Percentiles rank a stretch among this genome's conserved stretches.
phyloP scores from a whole-genome alignment of 2,329 filamentous ascomycete genomes.

The Berkeleyomyces rouxiae region DNA sequence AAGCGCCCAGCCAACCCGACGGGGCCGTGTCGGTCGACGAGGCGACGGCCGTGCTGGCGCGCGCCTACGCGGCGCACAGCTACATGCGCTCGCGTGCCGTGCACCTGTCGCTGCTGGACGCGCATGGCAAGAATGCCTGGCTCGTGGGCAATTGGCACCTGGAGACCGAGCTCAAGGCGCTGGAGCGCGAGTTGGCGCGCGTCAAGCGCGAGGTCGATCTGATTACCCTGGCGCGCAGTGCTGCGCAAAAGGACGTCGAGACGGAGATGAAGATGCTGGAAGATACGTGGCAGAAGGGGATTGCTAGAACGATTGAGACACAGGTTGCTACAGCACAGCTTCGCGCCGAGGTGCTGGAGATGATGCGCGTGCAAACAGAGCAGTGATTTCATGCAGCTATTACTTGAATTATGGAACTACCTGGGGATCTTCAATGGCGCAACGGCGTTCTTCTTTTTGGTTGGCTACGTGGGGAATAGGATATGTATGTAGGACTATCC shows the following conservation, averaged over 20 bases:
- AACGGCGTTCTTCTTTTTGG: neutral
- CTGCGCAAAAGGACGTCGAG: slow-evolving; percentile 51
- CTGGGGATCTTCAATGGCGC: neutral
- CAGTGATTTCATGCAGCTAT: neutral
- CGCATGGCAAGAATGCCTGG: slow-evolving; percentile 81
- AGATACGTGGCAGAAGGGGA: slow-evolving; percentile 60
- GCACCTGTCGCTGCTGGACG: slow-evolving; percentile 57
- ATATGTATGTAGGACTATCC: neutral
- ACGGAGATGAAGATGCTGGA: slow-evolving; percentile 61
- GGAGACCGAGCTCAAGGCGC: slow-evolving; percentile 49
- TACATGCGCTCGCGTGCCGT: slow-evolving; percentile 35
- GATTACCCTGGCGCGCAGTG: slow-evolving; percentile 52
- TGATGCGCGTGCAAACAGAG: slow-evolving; percentile 27
- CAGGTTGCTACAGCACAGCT: slow-evolving; percentile 69
- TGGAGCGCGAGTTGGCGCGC: slow-evolving; percentile 61
- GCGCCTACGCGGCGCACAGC: slow-evolving; percentile 31
- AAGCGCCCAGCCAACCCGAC: slow-evolving; percentile 44
- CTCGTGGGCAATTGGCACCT: slow-evolving; percentile 66
- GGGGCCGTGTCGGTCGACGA: slow-evolving; percentile 16
- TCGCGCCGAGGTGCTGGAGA: slow-evolving; percentile 47
- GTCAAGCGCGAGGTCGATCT: slow-evolving; percentile 53
- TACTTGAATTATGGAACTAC: neutral
- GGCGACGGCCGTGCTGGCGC: slow-evolving; percentile 44
- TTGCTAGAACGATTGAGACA: slow-evolving; percentile 68
- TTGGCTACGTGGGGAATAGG: neutral